These are phyloP conservation scores for Alternaria hordeiaustralica DNA, from an alignment of 2,329 filamentous ascomycete species.

Conservation along the genomic window DNA sequence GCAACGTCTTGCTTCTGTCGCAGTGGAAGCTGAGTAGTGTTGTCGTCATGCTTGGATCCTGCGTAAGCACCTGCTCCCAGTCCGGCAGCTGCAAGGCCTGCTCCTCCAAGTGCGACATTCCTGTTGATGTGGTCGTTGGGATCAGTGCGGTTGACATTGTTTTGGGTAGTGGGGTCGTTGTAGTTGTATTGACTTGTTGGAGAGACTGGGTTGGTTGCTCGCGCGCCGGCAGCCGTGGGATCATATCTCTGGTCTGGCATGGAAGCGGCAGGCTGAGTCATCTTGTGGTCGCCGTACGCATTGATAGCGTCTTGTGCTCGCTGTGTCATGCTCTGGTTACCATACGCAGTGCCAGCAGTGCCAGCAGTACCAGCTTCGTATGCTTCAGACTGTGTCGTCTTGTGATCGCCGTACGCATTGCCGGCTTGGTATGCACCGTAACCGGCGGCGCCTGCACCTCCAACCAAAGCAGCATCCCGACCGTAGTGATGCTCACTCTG, in stretches of 20 bases:
- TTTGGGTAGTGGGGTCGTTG: constrained; percentile 15
- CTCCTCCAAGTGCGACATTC: constrained; percentile 32
- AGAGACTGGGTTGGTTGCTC: constrained; percentile 27
- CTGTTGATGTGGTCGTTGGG: constrained; percentile 19
- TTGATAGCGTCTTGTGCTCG: constrained; percentile 43
- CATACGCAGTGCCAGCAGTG: not conserved
- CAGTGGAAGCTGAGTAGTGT: constrained; percentile 12
- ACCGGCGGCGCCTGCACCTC: constrained; percentile 39
- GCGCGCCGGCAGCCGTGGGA: constrained; percentile 28
- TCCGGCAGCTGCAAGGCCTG: constrained; percentile 23
- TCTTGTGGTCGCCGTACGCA: constrained; percentile 37
- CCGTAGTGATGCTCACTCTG: constrained; percentile 30
- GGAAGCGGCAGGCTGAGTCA: constrained; percentile 38
- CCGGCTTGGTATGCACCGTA: constrained; percentile 44
- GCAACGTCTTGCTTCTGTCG: constrained; percentile 14
- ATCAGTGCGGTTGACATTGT: constrained; percentile 24
- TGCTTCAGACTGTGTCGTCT: constrained; percentile 33
- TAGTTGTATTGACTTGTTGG: constrained; percentile 23
- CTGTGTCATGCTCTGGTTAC: not conserved
- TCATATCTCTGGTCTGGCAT: constrained; percentile 44
- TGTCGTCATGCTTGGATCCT: constrained; percentile 14
- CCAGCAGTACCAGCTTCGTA: not conserved
- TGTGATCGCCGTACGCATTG: constrained; percentile 37
- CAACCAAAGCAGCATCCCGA: constrained; percentile 38
- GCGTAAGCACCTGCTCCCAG: constrained; percentile 21